Conservation (phyloP, 179 eudicot species). For the Dionaea muscipula region DNA sequence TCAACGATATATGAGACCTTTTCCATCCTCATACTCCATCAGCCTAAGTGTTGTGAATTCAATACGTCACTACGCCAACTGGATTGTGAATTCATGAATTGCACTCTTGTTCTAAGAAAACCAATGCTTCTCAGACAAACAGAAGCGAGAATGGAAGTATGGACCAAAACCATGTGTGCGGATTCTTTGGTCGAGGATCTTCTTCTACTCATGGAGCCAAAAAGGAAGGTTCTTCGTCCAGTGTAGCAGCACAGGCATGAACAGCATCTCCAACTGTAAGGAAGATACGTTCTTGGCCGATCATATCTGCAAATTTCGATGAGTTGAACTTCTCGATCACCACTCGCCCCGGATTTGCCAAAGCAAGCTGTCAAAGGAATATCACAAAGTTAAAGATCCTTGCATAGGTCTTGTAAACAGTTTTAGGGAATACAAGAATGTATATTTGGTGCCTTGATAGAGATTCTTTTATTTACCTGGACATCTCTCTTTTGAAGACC, state of each 20-base stretch:
- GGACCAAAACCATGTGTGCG: too few relatives aligned
- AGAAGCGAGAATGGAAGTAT: too few relatives aligned
- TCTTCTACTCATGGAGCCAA: too few relatives aligned
- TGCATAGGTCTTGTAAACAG: too few relatives aligned
- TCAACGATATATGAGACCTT: too few relatives aligned
- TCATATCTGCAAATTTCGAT: slow-evolving; percentile 26
- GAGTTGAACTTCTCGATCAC: slow-evolving; percentile 69
- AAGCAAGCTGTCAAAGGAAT: slow-evolving; percentile 31
- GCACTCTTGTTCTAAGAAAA: too few relatives aligned
- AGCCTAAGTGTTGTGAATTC: too few relatives aligned
- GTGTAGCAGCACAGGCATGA: slow-evolving; percentile 14
- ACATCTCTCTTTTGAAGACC: slow-evolving; percentile 58
- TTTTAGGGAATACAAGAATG: neutral
- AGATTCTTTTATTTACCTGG: slow-evolving; percentile 34
- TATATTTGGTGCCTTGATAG: neutral
- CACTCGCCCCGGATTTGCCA: slow-evolving; percentile 71
- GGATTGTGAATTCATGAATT: too few relatives aligned
- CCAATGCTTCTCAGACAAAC: too few relatives aligned
- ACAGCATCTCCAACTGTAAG: slow-evolving; percentile 72
- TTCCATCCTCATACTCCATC: too few relatives aligned
- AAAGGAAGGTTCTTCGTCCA: neutral
- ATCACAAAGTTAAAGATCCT: neutral
- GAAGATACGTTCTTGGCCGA: slow-evolving; percentile 61
- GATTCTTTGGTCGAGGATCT: too few relatives aligned
- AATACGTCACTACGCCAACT: too few relatives aligned